Evolutionary conservation across 139 green algal species (phyloP), one percentile per base, ranked within the genome.

Genomic region (Nannochloris sp.): DNA sequence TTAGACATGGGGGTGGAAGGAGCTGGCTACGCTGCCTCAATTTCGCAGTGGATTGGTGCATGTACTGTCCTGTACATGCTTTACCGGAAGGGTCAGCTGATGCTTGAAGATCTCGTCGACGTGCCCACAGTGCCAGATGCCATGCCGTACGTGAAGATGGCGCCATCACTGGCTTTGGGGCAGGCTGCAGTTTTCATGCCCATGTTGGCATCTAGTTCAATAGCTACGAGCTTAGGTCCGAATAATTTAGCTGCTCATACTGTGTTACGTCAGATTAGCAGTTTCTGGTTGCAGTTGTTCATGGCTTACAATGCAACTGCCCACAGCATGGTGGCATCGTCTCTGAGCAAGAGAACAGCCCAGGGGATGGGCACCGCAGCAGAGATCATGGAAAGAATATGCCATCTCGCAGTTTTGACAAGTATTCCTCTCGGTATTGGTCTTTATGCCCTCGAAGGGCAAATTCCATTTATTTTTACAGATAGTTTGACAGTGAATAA

Each of bases 1-100:
- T 67, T 81, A 31, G 74, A 67, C 1, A 61, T 80, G 75, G 81
- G 81, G 9, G 65, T 90, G 27, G 57, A 68, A 48, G 83, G 83
- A 2, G 83, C 83, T 4, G 83, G 79, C 5, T 44, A 70, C 1
- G 85, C 76, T 0, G 86, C 83, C 5, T 75, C 81, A 3, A 64
- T 75, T 3, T 79, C 79, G 2, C 82, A 88, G 73, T 83, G 72
- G 36, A 37, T 70, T 23, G 75, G 70, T 1, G 76, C 74, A 2
- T 64, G 12, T 24, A 64, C 64, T 37, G 53, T 84, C 21, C 36
- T 80, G 55, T 61, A 43, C 25, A 50, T 63, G 40, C 57, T 84
- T 46, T 34, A 43, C 0, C 24, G 51, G 18, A 58, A 9, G 24
- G 54, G 63, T 57, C 23, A 56, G 12, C 69, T 78, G 14, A 24